Percentiles rank a stretch among this genome's conserved stretches.
Evolutionary conservation across 768 basidiomycete genomes (phyloP).

Genomic region (Auricularia sp.): DNA sequence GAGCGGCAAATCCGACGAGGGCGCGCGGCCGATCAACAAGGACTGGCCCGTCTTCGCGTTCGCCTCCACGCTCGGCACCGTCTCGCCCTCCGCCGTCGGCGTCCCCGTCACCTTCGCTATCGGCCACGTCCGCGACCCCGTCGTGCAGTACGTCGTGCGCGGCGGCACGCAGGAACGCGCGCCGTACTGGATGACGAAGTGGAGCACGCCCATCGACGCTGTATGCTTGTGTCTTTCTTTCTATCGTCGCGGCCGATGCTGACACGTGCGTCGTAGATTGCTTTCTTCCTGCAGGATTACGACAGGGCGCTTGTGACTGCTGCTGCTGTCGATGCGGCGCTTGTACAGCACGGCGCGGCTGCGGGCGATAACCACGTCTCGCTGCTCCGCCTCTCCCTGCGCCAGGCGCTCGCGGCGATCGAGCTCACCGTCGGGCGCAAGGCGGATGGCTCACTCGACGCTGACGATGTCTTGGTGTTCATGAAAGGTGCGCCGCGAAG

Average conservation of each 20-base stretch:
- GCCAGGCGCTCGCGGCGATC: constrained; percentile 26
- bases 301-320: constrained; percentile 22
- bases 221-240: constrained; percentile 14
- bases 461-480: constrained; percentile 24
- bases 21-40: constrained; percentile 12
- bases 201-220: constrained; percentile 15
- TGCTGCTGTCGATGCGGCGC: constrained; percentile 22
- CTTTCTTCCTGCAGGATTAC: constrained; percentile 25
- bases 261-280: constrained; percentile 15
- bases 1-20: constrained; percentile 9
- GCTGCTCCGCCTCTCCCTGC: constrained; percentile 23
- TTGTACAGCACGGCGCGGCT: constrained; percentile 22
- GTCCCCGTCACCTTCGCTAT: constrained; percentile 21
- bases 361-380: constrained; percentile 22
- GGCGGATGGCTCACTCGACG: constrained; percentile 19
- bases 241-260: too few relatives aligned
- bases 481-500: constrained; percentile 17
- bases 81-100: constrained; percentile 2
- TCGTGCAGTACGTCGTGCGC: constrained; percentile 25
- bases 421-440: constrained; percentile 26
- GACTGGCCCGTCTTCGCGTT: constrained; percentile 15
- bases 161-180: constrained; percentile 22
- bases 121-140: constrained; percentile 29
- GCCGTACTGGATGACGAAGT: constrained; percentile 23
- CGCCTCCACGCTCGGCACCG: constrained; percentile 11